Conservation (phyloP, 73 alveolate species). For the Symbiodinium natans region DNA sequence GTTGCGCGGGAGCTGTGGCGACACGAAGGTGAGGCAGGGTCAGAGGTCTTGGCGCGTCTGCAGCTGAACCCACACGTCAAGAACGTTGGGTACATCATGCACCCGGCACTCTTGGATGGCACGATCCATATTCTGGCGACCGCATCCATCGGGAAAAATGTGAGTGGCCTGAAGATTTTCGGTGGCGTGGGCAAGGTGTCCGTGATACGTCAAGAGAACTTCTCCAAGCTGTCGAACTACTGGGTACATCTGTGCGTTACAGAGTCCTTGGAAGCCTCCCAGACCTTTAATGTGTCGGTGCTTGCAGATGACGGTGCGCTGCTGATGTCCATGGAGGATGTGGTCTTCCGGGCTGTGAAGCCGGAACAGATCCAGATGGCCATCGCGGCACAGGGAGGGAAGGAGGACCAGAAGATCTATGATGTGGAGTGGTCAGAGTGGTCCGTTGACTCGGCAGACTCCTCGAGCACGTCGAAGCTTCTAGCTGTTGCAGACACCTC, state of each 20-base stretch:
- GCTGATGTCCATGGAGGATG: slow-evolving; percentile 86
- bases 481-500: neutral
- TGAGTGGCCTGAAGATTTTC: slow-evolving; percentile 62
- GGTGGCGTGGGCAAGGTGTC: slow-evolving; percentile 82
- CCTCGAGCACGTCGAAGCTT: neutral
- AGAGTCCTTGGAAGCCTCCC: slow-evolving; percentile 79
- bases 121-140: slow-evolving; percentile 88
- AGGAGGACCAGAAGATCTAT: slow-evolving; percentile 72
- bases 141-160: slow-evolving; percentile 81
- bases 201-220: slow-evolving; percentile 42
- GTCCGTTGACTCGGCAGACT: neutral
- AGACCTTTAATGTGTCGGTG: slow-evolving; percentile 72
- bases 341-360: slow-evolving; percentile 88
- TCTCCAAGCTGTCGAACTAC: slow-evolving; percentile 36
- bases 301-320: slow-evolving; percentile 36
- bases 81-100: slow-evolving; percentile 83
- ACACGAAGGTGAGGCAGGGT: slow-evolving; percentile 9
- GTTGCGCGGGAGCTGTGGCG: slow-evolving; percentile 76
- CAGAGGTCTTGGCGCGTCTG: slow-evolving; percentile 45
- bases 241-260: slow-evolving; percentile 81
- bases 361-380: slow-evolving; percentile 94
- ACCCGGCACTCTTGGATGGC: slow-evolving; percentile 85
- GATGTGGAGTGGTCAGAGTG: slow-evolving; percentile 49
- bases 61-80: slow-evolving; percentile 47
- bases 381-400: slow-evolving; percentile 71